Base-by-base conservation (phyloP, 495 filamentous ascomycete genomes). In the Viridothelium virens region DNA sequence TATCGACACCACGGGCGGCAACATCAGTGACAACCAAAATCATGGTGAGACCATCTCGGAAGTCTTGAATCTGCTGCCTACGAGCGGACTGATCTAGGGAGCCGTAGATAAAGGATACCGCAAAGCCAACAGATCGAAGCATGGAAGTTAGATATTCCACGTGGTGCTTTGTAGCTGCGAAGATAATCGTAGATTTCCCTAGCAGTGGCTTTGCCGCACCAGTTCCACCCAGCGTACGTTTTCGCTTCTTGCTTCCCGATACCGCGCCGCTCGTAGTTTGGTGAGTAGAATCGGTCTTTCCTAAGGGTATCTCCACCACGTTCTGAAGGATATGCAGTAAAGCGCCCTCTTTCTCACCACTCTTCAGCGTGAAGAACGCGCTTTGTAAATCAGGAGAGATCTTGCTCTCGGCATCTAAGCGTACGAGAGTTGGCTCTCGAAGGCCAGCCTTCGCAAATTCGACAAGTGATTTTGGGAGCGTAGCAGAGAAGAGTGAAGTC, bases 21-120 rank as follows among this genome's bases (percentile, higher is more conserved):
- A 99, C 92, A 75, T 99, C 94, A 4, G 94, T 99, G 39, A 96
- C 92, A n/a, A 98, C 91, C 1, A 98, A 77, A 56, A 98, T 92
- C 70, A 94, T 90, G 0, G 94, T 89, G 62, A 87, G 79, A 31
- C 95, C 94, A 9, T 80, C 82, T 63, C 94, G 80, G 75, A 98
- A 98, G 56, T 90, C 87, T 68, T 91, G 84, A 14, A 98, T 91
- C 73, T 97, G 92, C 12, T 90, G 86, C 73, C 90, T 91, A 71
- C 94, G 86, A 25, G 94, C 94, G 10, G 88, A 91, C 70, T 97
- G 95, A 72, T 98, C 94, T 41, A 98, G 80, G 2, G 91, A 87
- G 67, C 95, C 94, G 77, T 97, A 98, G 48, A 87, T 90, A 70
- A 96, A 91, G 2, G 94, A 97, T 0, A 92, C 89, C 3, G 90